Base-by-base conservation (phyloP, 2,329 filamentous ascomycete genomes). In the Neonectria faginata region DNA sequence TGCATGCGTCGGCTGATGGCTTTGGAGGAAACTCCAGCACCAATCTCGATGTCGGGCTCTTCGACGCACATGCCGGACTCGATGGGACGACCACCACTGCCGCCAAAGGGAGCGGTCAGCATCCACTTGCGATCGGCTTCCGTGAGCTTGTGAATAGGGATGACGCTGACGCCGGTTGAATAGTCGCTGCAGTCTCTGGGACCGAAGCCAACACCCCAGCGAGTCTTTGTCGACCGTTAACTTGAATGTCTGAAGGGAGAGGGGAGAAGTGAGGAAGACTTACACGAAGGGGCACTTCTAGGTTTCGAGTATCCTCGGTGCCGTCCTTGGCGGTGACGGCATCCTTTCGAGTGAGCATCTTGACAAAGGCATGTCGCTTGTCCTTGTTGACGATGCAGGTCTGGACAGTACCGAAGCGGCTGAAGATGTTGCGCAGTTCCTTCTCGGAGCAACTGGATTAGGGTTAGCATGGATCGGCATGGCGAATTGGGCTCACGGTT, bases 111-210 rank as follows among this genome's bases (percentile, higher is more conserved):
- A 12, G 96, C 97, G 39, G 90, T 97, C 69, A 97, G 81, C 85
- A 98, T 93, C 96, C 96, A 99, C 80, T 98, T 97, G 67, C 93
- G 89, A 81, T 99, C 96, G 27, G 96, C 96, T 72, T 99, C 96
- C 2, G 96, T 99, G 61, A 99, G 88, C 73, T 94, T 92, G 72
- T 91, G 87, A 69, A 99, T 96, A 1, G 96, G 96, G 68, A 99
- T 98, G 59, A 97, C 83, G 78, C 94, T 98, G 79, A 98, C 86
- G 55, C 96, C 96, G 11, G 91, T 96, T 70, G 90, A 87, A 79
- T 99, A 99, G 80, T 99, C 94, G 78, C 94, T 97, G 84, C 96
- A 99, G 78, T 99, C 96, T 75, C 96, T 90, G 50, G 96, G 96
- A 3, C 96, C 96, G 75, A 97, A 99, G 16, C 96, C 96, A 53